Base-by-base conservation (phyloP, 805 yeast species). In the Teunomyces funiuensis region DNA sequence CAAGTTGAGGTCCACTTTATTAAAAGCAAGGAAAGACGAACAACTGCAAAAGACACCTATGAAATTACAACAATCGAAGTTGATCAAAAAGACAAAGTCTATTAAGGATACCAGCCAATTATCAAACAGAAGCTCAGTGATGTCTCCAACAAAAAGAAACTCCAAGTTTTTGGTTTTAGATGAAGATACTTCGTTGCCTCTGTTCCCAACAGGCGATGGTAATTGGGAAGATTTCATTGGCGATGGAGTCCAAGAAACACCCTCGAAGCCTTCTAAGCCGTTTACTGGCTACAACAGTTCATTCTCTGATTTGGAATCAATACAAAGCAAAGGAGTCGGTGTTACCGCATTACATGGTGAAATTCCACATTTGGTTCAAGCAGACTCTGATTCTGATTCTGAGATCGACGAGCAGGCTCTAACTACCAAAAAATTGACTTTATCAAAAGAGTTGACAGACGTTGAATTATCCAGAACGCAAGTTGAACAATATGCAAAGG, bases 1-100 rank as follows among this genome's bases (percentile, higher is more conserved):
- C n/a, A 81, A 75, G 51, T 68, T 85, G 46, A 75, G 85, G 56
- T 64, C 70, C 15, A 66, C 73, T 2, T 53, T 79, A 7, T 55
- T 76, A 44, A 79, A 76, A 54, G 59, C 65, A 37, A 73, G 66
- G 47, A 53, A 60, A 8, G 75, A 74, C 33, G 70, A 69, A 39
- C 51, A 40, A 52, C 55, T 26, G 42, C 46, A 43, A 28, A 45
- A 36, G 31, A 48, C 51, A 5, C 55, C 52, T 4, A 10, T 44
- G 39, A 52, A 45, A 33, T 34, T 40, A 11, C 44, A 29, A 18
- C 37, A 37, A 11, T 17, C 31, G 5, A 42, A 42, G 16, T 25
- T 38, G 7, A 38, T 44, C 17, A 55, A 50, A 30, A 57, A 54
- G 34, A 27, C 45, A 27, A 50, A 51, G 29, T 36, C 43, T 13